Base-by-base conservation (phyloP, 164 flowering plant species). In the Aristolochia californica region DNA sequence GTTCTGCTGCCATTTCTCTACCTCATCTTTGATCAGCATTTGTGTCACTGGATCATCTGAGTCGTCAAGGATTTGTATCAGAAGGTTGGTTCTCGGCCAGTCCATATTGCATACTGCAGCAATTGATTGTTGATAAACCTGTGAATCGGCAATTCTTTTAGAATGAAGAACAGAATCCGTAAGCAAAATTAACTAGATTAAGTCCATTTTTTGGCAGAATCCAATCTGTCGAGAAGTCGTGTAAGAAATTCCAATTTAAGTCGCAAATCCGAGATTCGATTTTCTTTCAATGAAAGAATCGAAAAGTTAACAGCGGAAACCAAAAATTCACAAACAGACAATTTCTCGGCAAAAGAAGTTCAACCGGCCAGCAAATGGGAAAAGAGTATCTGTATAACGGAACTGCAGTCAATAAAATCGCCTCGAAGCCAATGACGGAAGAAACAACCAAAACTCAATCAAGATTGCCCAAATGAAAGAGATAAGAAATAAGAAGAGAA, bases 91-190 rank as follows among this genome's bases (percentile, higher is more conserved):
- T 44, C 82, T 89, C 0, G 99, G 99, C 99, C 99, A 93, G 48
- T 93, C 96, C 67, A 93, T 68, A 62, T 75, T 83, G 62, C 99
- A 93, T 22, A 87, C 96, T 2, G 99, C 97, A 13, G 78, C 95
- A 62, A 93, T 93, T 0, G 97, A 89, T 68, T 87, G 97, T 67
- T 87, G 99, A 78, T 94, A 94, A 63, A 94, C 99, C 99, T 94
- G 75, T 22, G 27, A 52, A 43, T 9, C 52, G 16, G 15, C 17
- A 20, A 49, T 21, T 13, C 25, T 30, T 50, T 13, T 27, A 50
- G 17, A 30, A 5, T 50, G 9, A 20, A 27, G n/a, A 48, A 16
- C 20, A 5, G 16, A 44, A 23, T 20, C 34, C n/a, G n/a, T 8
- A 15, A 18, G 15, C 51, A 2, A 16, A n/a, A 43, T n/a, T 20